Percentiles rank a stretch among this genome's conserved stretches.
phyloP scores from a whole-genome alignment of 768 basidiomycete species.

The Neoboletus subvelutipes region DNA sequence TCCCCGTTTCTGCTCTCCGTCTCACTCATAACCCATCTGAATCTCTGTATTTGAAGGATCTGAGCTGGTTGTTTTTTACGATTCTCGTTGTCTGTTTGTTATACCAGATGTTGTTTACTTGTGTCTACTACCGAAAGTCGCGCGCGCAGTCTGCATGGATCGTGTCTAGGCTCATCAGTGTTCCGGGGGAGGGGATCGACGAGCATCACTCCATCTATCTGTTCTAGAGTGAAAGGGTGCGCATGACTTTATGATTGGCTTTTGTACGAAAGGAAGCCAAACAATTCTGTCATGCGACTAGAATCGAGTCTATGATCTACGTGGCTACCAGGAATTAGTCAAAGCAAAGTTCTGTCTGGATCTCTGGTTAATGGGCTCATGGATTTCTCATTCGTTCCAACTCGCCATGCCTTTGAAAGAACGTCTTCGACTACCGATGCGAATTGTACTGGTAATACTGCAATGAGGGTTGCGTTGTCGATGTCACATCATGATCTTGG shows the following conservation, averaged over 20 bases:
- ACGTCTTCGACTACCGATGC: no score
- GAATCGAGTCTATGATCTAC: neutral
- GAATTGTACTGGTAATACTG: no score
- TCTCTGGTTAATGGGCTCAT: neutral
- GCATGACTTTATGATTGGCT: neutral
- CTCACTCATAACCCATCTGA: neutral
- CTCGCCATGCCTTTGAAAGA: neutral
- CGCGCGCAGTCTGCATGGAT: neutral
- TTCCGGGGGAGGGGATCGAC: neutral
- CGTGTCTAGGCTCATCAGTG: no score
- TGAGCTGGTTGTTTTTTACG: neutral
- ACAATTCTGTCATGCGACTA: neutral
- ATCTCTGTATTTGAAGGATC: slow-evolving; percentile 4
- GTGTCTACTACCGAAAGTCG: neutral
- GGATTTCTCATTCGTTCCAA: neutral
- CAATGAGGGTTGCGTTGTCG: neutral
- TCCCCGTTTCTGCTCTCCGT: neutral
- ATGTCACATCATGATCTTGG: neutral
- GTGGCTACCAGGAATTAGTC: no score
- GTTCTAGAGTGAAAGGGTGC: neutral
- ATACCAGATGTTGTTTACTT: slow-evolving; percentile 1
- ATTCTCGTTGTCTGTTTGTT: neutral
- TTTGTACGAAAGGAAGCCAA: neutral
- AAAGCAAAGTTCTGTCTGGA: neutral
- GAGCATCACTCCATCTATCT: no score